Evolutionary conservation across 1,284 basidiomycete genomes (phyloP).

Genomic region (Trametes versicolor): DNA sequence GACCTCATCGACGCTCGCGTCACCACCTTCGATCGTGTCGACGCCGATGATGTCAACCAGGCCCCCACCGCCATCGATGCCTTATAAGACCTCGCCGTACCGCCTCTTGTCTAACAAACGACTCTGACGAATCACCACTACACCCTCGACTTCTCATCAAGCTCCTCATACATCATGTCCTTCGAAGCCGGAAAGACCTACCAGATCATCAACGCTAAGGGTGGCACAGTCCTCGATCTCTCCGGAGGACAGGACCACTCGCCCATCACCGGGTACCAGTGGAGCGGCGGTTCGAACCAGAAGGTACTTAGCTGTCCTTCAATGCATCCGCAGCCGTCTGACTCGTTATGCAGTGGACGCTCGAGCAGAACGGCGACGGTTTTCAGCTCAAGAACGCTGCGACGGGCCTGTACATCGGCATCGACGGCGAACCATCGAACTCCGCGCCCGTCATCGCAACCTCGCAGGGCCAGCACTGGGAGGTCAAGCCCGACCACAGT

Average conservation of each 20-base stretch:
- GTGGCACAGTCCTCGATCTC: slow-evolving; percentile 60
- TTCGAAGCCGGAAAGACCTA: slow-evolving; percentile 44
- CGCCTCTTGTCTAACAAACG: not conserved
- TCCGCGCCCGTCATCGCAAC: slow-evolving; percentile 49
- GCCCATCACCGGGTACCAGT: slow-evolving; percentile 59
- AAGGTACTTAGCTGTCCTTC: slow-evolving; percentile 45
- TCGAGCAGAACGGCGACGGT: slow-evolving; percentile 45
- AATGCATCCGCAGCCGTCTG: not conserved
- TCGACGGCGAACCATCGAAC: slow-evolving; percentile 42
- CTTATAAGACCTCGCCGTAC: slow-evolving; percentile 4
- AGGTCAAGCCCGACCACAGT: slow-evolving; percentile 34
- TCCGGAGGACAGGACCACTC: slow-evolving; percentile 55
- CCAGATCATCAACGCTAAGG: slow-evolving; percentile 59
- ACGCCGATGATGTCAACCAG: slow-evolving; percentile 22
- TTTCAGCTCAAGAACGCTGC: slow-evolving; percentile 52
- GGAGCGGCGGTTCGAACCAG: slow-evolving; percentile 57
- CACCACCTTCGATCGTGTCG: slow-evolving; percentile 18
- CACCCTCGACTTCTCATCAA: not conserved
- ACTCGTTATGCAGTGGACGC: slow-evolving; percentile 51
- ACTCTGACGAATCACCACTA: not conserved
- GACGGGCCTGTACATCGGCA: slow-evolving; percentile 50
- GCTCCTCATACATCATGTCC: slow-evolving; percentile 23
- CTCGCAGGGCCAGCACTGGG: slow-evolving; percentile 40
- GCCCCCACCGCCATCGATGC: not conserved
- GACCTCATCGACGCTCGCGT: slow-evolving; percentile 4